Evolutionary conservation across 768 basidiomycete species (phyloP).

Genomic region (Pleurotus pulmonarius): DNA sequence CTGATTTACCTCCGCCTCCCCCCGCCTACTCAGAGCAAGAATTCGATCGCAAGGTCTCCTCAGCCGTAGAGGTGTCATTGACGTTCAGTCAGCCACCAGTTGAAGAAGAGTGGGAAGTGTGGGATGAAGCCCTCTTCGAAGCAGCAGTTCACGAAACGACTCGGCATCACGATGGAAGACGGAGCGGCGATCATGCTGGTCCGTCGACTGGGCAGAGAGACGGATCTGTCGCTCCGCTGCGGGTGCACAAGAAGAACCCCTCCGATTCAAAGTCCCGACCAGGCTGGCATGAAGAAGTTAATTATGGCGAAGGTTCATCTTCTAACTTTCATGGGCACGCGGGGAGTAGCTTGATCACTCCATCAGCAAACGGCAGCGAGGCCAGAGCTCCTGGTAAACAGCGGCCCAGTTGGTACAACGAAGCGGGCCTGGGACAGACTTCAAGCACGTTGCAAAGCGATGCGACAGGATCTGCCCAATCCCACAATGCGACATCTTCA

Average conservation of each 20-base stretch:
- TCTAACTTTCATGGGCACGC: neutral
- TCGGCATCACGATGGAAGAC: neutral
- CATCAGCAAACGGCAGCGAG: neutral
- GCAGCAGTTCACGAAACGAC: constrained; percentile 17
- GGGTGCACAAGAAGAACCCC: constrained; percentile 28
- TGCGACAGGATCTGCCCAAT: neutral
- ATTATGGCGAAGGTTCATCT: constrained; percentile 13
- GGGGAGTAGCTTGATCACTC: neutral
- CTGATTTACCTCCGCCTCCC: constrained; percentile 30
- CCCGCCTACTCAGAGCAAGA: constrained; percentile 38
- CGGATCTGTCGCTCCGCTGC: constrained; percentile 27
- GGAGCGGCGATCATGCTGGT: constrained; percentile 8
- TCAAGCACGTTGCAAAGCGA: neutral
- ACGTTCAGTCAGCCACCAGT: constrained; percentile 19
- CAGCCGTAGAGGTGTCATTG: constrained; percentile 38
- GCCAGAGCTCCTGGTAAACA: constrained; percentile 10
- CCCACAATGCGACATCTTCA: neutral
- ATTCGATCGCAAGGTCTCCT: constrained; percentile 51
- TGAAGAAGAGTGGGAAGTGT: constrained; percentile 46
- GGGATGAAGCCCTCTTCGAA: constrained; percentile 39
- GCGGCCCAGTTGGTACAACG: constrained; percentile 16
- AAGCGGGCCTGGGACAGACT: constrained; percentile 21
- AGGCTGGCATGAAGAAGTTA: constrained; percentile 19
- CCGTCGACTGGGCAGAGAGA: constrained; percentile 5
- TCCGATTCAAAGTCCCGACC: constrained; percentile 15